Evolutionary conservation across 352 stramenopile species (phyloP).

Genomic region (Pythium guiyangense): DNA sequence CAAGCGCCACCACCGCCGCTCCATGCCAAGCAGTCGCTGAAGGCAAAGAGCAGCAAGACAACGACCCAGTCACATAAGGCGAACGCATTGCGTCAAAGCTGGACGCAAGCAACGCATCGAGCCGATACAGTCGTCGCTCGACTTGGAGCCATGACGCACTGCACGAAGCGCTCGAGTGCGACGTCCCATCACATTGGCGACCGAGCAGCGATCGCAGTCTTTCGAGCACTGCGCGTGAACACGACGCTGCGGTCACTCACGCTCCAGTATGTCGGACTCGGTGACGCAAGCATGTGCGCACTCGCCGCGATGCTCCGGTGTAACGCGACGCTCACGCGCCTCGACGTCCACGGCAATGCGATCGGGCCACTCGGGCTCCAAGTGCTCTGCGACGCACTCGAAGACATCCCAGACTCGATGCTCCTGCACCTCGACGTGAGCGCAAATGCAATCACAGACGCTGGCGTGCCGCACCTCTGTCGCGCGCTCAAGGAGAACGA

Average conservation of each 20-base stretch:
- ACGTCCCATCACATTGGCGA: conserved; percentile 12
- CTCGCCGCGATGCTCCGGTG: conserved; percentile 51
- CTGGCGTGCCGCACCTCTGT: conserved; percentile 32
- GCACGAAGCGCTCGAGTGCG: too few relatives aligned
- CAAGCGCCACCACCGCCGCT: conserved; percentile 12
- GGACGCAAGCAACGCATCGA: neutral
- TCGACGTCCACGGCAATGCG: conserved; percentile 46
- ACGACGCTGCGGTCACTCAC: conserved; percentile 35
- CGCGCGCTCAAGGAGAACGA: conserved; percentile 63
- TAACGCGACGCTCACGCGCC: conserved; percentile 53
- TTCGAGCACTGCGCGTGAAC: conserved; percentile 52
- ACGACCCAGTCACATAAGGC: neutral
- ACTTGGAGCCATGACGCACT: too few relatives aligned
- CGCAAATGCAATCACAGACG: conserved; percentile 45
- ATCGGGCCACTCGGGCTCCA: conserved; percentile 46
- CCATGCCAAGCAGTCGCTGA: conserved; percentile 11
- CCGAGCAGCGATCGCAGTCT: conserved; percentile 36
- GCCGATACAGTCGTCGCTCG: too few relatives aligned
- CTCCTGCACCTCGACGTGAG: conserved; percentile 55
- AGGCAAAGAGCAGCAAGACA: conserved; percentile 6
- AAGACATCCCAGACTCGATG: conserved; percentile 56
- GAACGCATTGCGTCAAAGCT: neutral
- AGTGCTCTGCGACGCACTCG: conserved; percentile 48
- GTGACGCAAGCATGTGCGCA: conserved; percentile 44
- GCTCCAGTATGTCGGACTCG: conserved; percentile 40